Base-by-base conservation (phyloP, 2,329 filamentous ascomycete species). In the Huntiella moniliformis region DNA sequence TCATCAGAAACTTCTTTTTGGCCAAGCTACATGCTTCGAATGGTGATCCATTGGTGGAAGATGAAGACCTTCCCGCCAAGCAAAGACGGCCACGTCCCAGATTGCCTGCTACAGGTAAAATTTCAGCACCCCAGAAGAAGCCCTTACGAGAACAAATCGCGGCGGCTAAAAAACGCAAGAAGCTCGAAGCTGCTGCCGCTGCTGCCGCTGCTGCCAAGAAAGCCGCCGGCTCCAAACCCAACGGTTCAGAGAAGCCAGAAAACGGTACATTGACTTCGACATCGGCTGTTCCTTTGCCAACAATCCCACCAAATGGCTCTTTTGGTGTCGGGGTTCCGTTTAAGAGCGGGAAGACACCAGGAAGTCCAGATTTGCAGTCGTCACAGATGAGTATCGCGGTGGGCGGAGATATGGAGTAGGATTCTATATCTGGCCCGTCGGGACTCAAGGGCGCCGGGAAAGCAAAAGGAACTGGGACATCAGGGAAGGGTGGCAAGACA, bases 51-150 rank as follows among this genome's bases (percentile, higher is more conserved):
- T 70, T 98, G 53, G 67, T 93, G 44, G 91, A 98, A 65, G 91
- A 98, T 62, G 84, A 96, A 57, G 88, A 98, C 54, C 67, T 98
- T 17, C 91, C 92, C 12, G 74, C 79, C 46, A 98, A 98, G 63
- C 91, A 98, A 63, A 73, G 85, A 66, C 80, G 65, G 63, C 84
- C 65, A 17, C 68, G 73, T n/a, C 73, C 75, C n/a, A 67, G 73
- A 31, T 68, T 75, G 17, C 71, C 72, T 32, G 73, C 75, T 15
- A 87, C 79, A 15, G 84, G 84, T 56, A 93, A 92, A 67, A 93
- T 93, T 53, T 80, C 81, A 8, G 82, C 78, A 44, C 83, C 84
- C 31, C 77, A 86, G 54, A 93, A 92, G 64, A 70, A 83, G 5
- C 82, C 84, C 31, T 73, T 84, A 16, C 79, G 82, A 57, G 83